Conservation (phyloP, 495 filamentous ascomycete genomes). For the Penicillium salamii region DNA sequence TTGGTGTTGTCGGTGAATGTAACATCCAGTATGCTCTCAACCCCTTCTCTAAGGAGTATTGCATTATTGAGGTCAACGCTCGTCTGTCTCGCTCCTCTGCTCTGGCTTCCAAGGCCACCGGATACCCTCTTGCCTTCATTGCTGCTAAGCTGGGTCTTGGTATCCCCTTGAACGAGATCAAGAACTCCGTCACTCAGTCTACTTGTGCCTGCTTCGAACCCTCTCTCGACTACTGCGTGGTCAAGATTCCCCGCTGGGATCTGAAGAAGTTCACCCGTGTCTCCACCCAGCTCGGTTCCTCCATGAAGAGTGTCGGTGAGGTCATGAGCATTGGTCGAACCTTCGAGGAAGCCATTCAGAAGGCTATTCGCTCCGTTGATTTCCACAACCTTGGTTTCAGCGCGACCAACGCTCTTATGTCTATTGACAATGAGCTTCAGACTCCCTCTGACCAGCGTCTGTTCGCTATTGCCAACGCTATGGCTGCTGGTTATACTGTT, state of each 20-base stretch:
- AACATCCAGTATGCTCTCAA: slow-evolving; percentile 99
- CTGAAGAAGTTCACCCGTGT: slow-evolving; percentile 98
- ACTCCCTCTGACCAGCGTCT: slow-evolving; percentile 96
- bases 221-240: slow-evolving; percentile 97
- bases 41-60: slow-evolving; percentile 94
- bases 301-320: slow-evolving; percentile 99
- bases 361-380: slow-evolving; percentile 93
- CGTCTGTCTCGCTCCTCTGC: slow-evolving; percentile 95
- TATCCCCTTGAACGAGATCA: slow-evolving; percentile 94
- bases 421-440: slow-evolving; percentile 91
- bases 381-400: slow-evolving; percentile 95
- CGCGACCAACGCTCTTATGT: slow-evolving; percentile 89
- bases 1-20: slow-evolving; percentile 96
- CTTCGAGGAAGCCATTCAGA: slow-evolving; percentile 98
- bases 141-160: slow-evolving; percentile 93
- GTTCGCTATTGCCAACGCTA: slow-evolving; percentile 97
- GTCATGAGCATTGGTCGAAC: slow-evolving; percentile 97
- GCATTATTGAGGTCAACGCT: slow-evolving; percentile 99
- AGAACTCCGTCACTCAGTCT: slow-evolving; percentile 92
- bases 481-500: slow-evolving; percentile 88
- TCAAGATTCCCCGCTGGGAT: slow-evolving; percentile 99
- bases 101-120: slow-evolving; percentile 94
- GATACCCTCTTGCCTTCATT: slow-evolving; percentile 94
- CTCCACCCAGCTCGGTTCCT: slow-evolving; percentile 89
- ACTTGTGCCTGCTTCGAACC: slow-evolving; percentile 98